A percentile compares a stretch with the other conserved stretches of the same genome.
phyloP scores from a whole-genome alignment of 2,329 filamentous ascomycete species.

The Fusarium nanum region DNA sequence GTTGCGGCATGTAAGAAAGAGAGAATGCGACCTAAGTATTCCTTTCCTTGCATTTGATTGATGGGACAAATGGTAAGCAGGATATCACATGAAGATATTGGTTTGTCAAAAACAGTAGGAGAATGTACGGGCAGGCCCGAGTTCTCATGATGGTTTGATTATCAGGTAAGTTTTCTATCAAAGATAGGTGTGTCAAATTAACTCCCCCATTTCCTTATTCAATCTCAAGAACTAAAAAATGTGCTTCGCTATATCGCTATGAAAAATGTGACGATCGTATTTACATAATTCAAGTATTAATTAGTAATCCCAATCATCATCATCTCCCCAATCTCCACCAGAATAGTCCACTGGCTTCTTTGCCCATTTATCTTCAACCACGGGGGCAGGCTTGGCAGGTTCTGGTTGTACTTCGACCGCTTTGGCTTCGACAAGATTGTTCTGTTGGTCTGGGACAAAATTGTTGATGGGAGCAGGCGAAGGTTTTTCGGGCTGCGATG shows the following conservation, averaged over 20 bases:
- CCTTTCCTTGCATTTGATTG: neutral
- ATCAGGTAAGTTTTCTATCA: slow-evolving; percentile 5
- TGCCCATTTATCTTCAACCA: slow-evolving; percentile 41
- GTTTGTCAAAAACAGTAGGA: neutral
- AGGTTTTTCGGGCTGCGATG: slow-evolving; percentile 8
- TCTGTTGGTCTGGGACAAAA: slow-evolving; percentile 9
- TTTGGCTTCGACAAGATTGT: neutral
- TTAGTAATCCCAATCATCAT: slow-evolving; percentile 46
- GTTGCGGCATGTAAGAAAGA: neutral
- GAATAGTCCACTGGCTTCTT: slow-evolving; percentile 45
- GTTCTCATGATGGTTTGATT: neutral
- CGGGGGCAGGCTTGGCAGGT: neutral
- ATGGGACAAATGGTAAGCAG: neutral
- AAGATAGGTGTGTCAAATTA: neutral
- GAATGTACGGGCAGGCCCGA: neutral
- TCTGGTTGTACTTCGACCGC: neutral
- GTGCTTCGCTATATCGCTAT: slow-evolving; percentile 22
- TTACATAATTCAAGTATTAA: slow-evolving; percentile 19
- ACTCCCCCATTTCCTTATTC: slow-evolving; percentile 1
- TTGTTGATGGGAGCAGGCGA: slow-evolving; percentile 8
- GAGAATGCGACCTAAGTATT: neutral
- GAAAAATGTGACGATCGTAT: slow-evolving; percentile 1
- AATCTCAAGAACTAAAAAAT: slow-evolving; percentile 18
- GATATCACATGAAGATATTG: neutral
- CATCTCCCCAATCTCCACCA: slow-evolving; percentile 45